Conservation (phyloP, 768 basidiomycete genomes). For the Piloderma croceum region DNA sequence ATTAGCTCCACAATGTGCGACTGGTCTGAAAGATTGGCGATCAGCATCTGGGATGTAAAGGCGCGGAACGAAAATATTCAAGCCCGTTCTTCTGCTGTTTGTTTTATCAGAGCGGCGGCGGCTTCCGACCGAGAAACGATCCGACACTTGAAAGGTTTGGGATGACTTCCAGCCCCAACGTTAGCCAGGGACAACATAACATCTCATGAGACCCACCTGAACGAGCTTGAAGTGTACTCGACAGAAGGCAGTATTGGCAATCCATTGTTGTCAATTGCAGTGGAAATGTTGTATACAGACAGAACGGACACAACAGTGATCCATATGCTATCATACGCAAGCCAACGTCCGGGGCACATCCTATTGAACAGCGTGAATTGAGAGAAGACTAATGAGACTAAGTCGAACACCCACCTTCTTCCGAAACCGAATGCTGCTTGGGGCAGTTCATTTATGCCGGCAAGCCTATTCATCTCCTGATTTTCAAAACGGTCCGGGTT, state of each 20-base stretch:
- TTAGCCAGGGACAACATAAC: not conserved
- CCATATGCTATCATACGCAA: not conserved
- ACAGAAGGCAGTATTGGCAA: not conserved
- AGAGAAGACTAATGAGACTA: not conserved
- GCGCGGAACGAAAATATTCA: no score
- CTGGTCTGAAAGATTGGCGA: no score
- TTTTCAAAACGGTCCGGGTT: conserved; percentile 5
- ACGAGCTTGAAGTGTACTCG: no score
- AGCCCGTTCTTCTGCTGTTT: no score
- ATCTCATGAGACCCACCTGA: no score
- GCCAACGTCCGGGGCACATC: not conserved
- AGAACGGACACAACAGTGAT: not conserved
- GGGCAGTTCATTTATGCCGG: not conserved
- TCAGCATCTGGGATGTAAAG: no score
- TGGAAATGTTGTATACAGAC: no score
- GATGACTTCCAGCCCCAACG: not conserved
- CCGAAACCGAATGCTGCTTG: not conserved
- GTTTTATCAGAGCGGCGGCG: no score
- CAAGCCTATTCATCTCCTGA: not conserved
- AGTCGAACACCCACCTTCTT: not conserved
- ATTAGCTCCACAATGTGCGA: no score
- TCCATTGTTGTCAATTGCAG: not conserved
- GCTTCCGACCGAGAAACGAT: not conserved
- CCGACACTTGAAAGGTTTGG: not conserved
- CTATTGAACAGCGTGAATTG: not conserved